Conservation (phyloP, 2,329 filamentous ascomycete genomes). For the Didymella glomerata region DNA sequence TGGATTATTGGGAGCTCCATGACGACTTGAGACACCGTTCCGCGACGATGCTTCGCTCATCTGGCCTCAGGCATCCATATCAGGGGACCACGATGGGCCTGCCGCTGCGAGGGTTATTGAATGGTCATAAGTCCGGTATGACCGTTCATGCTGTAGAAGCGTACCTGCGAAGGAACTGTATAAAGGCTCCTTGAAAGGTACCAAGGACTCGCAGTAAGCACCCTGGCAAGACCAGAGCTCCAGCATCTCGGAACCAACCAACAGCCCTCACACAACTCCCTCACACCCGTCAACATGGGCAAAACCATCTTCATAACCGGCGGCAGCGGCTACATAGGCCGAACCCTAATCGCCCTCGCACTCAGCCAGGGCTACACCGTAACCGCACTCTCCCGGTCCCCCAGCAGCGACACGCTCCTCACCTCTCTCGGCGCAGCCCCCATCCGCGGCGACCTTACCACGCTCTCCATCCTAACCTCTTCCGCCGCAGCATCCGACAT, state of each 20-base stretch:
- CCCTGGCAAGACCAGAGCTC: background rate
- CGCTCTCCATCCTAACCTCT: constrained; percentile 46
- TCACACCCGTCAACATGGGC: constrained; percentile 11
- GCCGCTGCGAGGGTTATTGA: no score
- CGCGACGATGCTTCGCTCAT: no score
- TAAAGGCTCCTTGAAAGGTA: background rate
- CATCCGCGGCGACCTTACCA: constrained; percentile 52
- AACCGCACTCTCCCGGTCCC: constrained; percentile 53
- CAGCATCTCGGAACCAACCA: background rate
- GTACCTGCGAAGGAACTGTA: background rate
- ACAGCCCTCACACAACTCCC: no score
- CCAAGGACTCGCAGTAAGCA: background rate
- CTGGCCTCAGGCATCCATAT: background rate
- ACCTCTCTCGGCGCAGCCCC: constrained; percentile 51
- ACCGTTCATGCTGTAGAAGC: background rate
- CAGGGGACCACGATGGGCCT: background rate
- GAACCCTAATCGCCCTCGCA: constrained; percentile 46
- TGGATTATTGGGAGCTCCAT: background rate
- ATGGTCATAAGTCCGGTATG: background rate
- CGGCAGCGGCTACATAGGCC: constrained; percentile 35
- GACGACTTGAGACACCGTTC: background rate
- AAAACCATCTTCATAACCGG: constrained; percentile 37
- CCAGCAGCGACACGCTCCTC: constrained; percentile 49
- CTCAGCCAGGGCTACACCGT: constrained; percentile 53
- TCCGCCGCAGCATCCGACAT: constrained; percentile 52